phyloP scores from a whole-genome alignment of 805 yeast species.

The Teunomyces cretensis region DNA sequence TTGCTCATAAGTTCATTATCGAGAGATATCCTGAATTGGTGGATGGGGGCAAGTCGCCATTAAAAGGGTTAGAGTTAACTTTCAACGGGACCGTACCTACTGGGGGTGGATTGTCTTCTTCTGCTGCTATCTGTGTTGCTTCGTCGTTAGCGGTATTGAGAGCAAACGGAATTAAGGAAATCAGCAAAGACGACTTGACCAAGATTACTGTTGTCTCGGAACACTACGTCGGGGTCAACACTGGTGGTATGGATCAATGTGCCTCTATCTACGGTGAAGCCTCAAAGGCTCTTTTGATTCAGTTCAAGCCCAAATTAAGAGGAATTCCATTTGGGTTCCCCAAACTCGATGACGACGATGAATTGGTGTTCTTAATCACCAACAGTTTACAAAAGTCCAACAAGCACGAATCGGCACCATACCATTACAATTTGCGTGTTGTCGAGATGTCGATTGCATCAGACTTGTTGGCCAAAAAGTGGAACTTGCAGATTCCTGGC shows the following conservation, averaged over 20 bases:
- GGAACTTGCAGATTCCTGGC: conserved; percentile 40
- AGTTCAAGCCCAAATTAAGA: conserved; percentile 56
- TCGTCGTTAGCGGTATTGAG: conserved; percentile 57
- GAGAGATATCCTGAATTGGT: conserved; percentile 29
- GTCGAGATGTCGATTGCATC: conserved; percentile 74
- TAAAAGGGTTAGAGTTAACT: conserved; percentile 51
- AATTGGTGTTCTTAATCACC: conserved; percentile 56
- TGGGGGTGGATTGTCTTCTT: conserved; percentile 69
- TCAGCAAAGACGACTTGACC: conserved; percentile 54
- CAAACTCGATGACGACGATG: conserved; percentile 34
- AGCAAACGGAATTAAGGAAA: conserved; percentile 45
- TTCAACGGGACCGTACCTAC: conserved; percentile 69
- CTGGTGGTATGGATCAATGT: conserved; percentile 81
- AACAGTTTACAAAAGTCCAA: conserved; percentile 63
- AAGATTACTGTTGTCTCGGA: conserved; percentile 63
- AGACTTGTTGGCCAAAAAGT: conserved; percentile 50
- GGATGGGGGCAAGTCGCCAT: conserved; percentile 16
- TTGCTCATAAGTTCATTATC: conserved; percentile 51
- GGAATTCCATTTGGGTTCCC: conserved; percentile 60
- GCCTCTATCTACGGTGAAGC: conserved; percentile 66
- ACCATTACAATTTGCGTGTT: conserved; percentile 67
- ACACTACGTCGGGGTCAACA: conserved; percentile 70
- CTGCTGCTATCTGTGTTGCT: conserved; percentile 71
- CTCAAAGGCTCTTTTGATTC: conserved; percentile 57
- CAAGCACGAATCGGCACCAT: conserved; percentile 69